phyloP scores from a whole-genome alignment of 495 filamentous ascomycete genomes.

The Talaromyces borbonicus region DNA sequence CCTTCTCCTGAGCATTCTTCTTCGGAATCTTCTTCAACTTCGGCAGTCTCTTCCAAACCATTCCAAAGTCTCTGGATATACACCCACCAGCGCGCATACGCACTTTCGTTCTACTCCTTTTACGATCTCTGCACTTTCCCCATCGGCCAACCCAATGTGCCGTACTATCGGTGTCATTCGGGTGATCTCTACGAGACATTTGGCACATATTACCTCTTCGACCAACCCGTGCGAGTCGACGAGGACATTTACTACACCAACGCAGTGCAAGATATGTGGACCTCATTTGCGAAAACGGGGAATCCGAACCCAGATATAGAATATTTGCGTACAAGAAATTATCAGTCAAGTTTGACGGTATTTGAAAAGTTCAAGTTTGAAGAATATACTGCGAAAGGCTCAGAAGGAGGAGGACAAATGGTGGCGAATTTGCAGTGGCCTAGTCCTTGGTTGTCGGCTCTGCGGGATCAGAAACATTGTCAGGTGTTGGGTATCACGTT shows the following conservation, averaged over 20 bases:
- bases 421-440: slow-evolving; percentile 6
- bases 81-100: slow-evolving; percentile 5
- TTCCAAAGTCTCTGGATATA: slow-evolving; percentile 7
- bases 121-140: slow-evolving; percentile 7
- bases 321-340: background rate
- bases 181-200: slow-evolving; percentile 6
- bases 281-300: slow-evolving; percentile 3
- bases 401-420: background rate
- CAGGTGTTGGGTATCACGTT: background rate
- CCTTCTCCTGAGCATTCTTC: background rate
- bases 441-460: background rate
- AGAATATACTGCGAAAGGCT: background rate
- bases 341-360: background rate
- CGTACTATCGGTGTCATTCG: slow-evolving; percentile 6
- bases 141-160: background rate
- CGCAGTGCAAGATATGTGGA: slow-evolving; percentile 5
- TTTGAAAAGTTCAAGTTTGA: background rate
- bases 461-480: slow-evolving; percentile 4
- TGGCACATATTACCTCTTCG: slow-evolving; percentile 6
- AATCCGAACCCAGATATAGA: slow-evolving; percentile 2
- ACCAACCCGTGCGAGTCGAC: slow-evolving; percentile 4
- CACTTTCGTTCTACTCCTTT: background rate
- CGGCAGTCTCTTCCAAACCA: no score
- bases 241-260: slow-evolving; percentile 7
- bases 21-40: no score